These are phyloP conservation scores for Gleditsia sinensis DNA, from an alignment of 306 rosid species.

Conservation along the genomic window DNA sequence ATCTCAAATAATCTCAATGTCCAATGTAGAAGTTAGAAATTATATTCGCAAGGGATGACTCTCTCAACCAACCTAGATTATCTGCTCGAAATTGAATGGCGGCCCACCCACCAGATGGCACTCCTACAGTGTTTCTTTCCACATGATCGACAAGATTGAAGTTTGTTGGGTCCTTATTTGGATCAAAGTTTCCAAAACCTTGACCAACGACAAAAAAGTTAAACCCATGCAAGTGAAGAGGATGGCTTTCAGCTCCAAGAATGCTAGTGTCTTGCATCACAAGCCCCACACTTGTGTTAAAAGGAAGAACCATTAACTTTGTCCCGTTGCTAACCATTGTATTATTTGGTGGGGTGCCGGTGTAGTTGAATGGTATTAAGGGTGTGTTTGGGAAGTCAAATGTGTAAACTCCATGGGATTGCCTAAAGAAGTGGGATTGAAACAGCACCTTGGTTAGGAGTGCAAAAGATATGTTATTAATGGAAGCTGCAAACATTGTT, in stretches of 20 bases:
- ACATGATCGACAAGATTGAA: no score
- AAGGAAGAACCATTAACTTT: no score
- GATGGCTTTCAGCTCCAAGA: slow-evolving; percentile 32
- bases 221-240: slow-evolving; percentile 39
- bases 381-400: slow-evolving; percentile 33
- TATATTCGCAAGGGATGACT: no score
- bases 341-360: no score
- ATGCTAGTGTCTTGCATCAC: slow-evolving; percentile 52
- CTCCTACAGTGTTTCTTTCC: no score
- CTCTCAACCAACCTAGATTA: no score
- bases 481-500: slow-evolving; percentile 49
- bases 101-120: not conserved
- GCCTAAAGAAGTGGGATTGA: slow-evolving; percentile 41
- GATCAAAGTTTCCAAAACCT: slow-evolving; percentile 43
- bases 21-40: no score
- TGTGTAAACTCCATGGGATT: slow-evolving; percentile 39
- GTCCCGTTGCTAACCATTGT: no score
- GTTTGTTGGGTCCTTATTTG: no score
- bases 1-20: no score
- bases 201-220: slow-evolving; percentile 51
- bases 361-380: no score
- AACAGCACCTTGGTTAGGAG: slow-evolving; percentile 42
- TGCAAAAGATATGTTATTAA: slow-evolving; percentile 44
- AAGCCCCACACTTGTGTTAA: no score
- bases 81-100: not conserved